Conservation (phyloP, 2,329 filamentous ascomycete genomes). For the Neofusicoccum laricinum region DNA sequence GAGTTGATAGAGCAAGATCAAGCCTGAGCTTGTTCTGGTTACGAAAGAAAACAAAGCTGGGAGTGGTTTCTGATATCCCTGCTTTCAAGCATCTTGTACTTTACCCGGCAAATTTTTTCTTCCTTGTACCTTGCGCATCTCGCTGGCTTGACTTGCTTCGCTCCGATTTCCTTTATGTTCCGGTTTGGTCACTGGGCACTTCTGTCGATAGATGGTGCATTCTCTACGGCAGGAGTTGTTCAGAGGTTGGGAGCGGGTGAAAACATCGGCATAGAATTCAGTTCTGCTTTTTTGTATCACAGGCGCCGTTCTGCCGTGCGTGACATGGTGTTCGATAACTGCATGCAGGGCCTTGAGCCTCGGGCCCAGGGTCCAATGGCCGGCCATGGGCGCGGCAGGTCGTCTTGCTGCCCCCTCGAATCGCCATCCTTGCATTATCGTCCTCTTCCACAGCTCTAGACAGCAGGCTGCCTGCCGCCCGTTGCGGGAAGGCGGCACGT, state of each 20-base stretch:
- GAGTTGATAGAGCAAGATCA: constrained; percentile 34
- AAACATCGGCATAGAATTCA: constrained; percentile 39
- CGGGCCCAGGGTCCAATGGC: neutral
- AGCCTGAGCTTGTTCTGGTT: constrained; percentile 42
- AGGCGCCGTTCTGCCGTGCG: neutral
- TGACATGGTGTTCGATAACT: neutral
- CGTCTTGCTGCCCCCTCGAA: too few species aligned
- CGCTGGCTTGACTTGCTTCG: constrained; percentile 14
- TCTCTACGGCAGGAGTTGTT: constrained; percentile 12
- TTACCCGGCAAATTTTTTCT: constrained; percentile 36
- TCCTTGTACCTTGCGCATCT: constrained; percentile 19
- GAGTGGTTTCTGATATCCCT: constrained; percentile 19
- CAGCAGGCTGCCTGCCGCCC: neutral
- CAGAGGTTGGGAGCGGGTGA: constrained; percentile 29
- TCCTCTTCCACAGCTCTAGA: too few species aligned
- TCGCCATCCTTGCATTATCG: neutral
- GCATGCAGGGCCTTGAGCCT: neutral
- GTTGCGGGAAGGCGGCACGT: constrained; percentile 2
- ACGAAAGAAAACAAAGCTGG: constrained; percentile 35
- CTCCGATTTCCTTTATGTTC: constrained; percentile 21
- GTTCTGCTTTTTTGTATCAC: constrained; percentile 19
- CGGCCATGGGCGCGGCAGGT: neutral
- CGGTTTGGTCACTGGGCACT: constrained; percentile 21
- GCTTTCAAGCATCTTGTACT: constrained; percentile 38
- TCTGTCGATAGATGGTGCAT: constrained; percentile 24